Evolutionary conservation across 2,329 filamentous ascomycete genomes (phyloP).

Genomic region (Harringtonia aguacate): DNA sequence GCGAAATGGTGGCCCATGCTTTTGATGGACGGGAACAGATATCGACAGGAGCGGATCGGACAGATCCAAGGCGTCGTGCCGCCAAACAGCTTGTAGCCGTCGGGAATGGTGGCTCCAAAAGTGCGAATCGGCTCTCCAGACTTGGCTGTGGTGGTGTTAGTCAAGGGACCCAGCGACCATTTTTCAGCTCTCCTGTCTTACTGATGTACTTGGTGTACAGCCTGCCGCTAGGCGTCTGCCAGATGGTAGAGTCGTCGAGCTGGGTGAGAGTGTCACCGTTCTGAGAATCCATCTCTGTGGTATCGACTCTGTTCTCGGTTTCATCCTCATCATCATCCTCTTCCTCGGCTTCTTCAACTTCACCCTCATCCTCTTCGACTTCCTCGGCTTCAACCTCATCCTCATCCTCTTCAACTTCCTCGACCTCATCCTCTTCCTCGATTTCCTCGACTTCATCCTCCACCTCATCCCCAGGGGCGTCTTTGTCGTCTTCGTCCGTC

Average conservation of each 20-base stretch:
- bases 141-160: not conserved
- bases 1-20: conserved; percentile 4
- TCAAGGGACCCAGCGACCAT: not conserved
- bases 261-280: not conserved
- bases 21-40: not conserved
- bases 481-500: no score
- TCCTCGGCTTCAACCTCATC: no score
- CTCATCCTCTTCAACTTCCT: no score
- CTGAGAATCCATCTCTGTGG: not conserved
- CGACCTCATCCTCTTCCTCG: no score
- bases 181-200: no score
- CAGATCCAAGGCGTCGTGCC: conserved; percentile 1
- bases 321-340: not conserved
- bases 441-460: no score
- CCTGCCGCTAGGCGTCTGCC: not conserved
- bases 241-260: not conserved
- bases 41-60: conserved; percentile 2
- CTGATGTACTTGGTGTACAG: not conserved
- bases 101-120: conserved; percentile 4
- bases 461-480: no score
- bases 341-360: no score
- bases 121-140: not conserved
- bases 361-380: no score
- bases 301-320: not conserved
- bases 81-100: conserved; percentile 1